Percentiles rank a stretch among this genome's conserved stretches.
These are phyloP conservation scores for Suillus paluster DNA, from an alignment of 768 basidiomycete genomes.

Conservation along the genomic window DNA sequence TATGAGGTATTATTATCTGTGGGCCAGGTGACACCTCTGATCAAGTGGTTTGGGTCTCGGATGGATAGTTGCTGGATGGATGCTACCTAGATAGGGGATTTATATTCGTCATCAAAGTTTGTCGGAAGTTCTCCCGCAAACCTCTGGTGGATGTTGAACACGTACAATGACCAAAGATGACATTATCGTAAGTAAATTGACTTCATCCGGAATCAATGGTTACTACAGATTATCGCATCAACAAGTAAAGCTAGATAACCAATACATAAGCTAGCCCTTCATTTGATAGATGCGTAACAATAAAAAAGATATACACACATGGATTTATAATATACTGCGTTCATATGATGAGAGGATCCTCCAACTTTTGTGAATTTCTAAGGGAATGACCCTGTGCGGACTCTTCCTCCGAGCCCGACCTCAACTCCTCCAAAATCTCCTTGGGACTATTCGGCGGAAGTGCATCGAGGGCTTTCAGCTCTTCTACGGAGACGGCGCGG, in stretches of 20 bases:
- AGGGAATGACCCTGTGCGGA: neutral
- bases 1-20: too few species aligned
- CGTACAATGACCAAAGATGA: too few species aligned
- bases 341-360: constrained; percentile 7
- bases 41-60: too few species aligned
- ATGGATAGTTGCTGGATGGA: too few species aligned
- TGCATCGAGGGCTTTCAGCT: constrained; percentile 19
- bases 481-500: constrained; percentile 29
- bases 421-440: neutral
- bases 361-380: neutral
- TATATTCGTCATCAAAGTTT: too few species aligned
- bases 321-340: neutral
- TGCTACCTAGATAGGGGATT: too few species aligned
- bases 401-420: neutral
- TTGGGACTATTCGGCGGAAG: neutral
- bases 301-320: neutral
- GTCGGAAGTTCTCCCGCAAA: too few species aligned
- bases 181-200: too few species aligned
- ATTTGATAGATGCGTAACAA: neutral
- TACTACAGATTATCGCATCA: neutral
- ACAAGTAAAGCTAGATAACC: neutral
- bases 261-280: neutral
- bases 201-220: too few species aligned
- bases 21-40: too few species aligned
- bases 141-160: too few species aligned